phyloP scores from a whole-genome alignment of 768 basidiomycete species.

The Russula earlei region DNA sequence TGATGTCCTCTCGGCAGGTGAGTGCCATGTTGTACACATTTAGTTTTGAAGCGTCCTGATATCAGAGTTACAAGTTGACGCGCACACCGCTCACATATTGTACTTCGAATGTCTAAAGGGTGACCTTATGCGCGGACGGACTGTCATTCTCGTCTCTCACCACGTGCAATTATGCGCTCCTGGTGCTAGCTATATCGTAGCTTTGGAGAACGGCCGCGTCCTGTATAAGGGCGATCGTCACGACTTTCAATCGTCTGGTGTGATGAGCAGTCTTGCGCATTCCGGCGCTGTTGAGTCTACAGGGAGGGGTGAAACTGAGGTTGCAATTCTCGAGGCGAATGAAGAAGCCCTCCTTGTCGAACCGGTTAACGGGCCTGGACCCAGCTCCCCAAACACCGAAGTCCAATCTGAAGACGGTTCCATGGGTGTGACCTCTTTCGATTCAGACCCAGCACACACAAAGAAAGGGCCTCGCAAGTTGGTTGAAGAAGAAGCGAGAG shows the following conservation, averaged over 20 bases:
- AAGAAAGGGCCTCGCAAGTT: constrained; percentile 70
- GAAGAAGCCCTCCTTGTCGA: constrained; percentile 3
- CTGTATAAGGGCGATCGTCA: constrained; percentile 60
- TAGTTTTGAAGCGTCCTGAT: background rate
- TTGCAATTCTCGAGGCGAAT: constrained; percentile 25
- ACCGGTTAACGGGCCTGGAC: constrained; percentile 25
- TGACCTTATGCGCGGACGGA: constrained; percentile 66
- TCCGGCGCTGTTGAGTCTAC: constrained; percentile 33
- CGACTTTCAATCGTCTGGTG: constrained; percentile 55
- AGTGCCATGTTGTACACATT: constrained; percentile 1
- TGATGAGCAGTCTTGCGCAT: constrained; percentile 59
- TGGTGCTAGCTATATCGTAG: constrained; percentile 73
- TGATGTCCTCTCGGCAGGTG: constrained; percentile 55
- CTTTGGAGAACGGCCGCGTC: constrained; percentile 74
- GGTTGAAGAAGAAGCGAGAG: constrained; percentile 55
- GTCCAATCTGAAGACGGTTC: constrained; percentile 36
- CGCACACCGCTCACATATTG: constrained; percentile 75
- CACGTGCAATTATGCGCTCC: constrained; percentile 84
- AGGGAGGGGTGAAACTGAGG: constrained; percentile 31
- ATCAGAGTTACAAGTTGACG: constrained; percentile 50
- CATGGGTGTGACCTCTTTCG: constrained; percentile 30
- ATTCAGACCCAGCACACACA: constrained; percentile 22
- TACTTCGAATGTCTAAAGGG: constrained; percentile 73
- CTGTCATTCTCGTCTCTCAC: constrained; percentile 86
- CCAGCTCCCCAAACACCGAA: constrained; percentile 21